Evolutionary conservation across 2,329 filamentous ascomycete species (phyloP).

Genomic region (Lachnellula subtilissima): DNA sequence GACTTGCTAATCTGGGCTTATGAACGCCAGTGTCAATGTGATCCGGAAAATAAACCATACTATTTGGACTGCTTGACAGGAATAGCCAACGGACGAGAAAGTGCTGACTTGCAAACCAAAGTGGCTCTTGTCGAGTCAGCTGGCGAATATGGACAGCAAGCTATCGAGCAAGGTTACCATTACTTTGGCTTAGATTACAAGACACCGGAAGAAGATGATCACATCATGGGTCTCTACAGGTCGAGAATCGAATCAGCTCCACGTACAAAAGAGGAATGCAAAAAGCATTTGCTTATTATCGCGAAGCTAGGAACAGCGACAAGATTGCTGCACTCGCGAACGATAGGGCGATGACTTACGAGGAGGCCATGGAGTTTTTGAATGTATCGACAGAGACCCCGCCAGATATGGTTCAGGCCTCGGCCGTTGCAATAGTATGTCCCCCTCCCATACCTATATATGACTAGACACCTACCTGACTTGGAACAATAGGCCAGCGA

Average conservation of each 20-base stretch:
- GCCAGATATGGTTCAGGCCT: constrained; percentile 31
- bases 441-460: not conserved
- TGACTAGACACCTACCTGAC: constrained; percentile 4
- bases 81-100: constrained; percentile 47
- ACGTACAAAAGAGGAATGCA: constrained; percentile 49
- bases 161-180: constrained; percentile 53
- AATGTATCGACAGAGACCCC: constrained; percentile 35
- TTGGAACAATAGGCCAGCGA: constrained; percentile 22
- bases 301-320: constrained; percentile 52
- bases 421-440: constrained; percentile 30
- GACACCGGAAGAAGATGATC: constrained; percentile 47
- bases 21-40: constrained; percentile 51
- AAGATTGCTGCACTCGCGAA: constrained; percentile 53
- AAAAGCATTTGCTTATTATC: constrained; percentile 54
- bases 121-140: constrained; percentile 53
- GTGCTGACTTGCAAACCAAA: constrained; percentile 52
- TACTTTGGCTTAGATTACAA: constrained; percentile 51
- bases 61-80: constrained; percentile 63
- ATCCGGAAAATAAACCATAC: constrained; percentile 50
- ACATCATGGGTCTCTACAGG: constrained; percentile 58
- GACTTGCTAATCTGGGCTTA: constrained; percentile 58
- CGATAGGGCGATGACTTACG: constrained; percentile 52
- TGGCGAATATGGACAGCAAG: constrained; percentile 51
- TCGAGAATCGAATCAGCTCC: constrained; percentile 52
- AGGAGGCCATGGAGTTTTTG: constrained; percentile 60